Percentiles rank a stretch among this genome's conserved stretches.
Evolutionary conservation across 1,284 basidiomycete genomes (phyloP).

Genomic region (Heterobasidion annosum): DNA sequence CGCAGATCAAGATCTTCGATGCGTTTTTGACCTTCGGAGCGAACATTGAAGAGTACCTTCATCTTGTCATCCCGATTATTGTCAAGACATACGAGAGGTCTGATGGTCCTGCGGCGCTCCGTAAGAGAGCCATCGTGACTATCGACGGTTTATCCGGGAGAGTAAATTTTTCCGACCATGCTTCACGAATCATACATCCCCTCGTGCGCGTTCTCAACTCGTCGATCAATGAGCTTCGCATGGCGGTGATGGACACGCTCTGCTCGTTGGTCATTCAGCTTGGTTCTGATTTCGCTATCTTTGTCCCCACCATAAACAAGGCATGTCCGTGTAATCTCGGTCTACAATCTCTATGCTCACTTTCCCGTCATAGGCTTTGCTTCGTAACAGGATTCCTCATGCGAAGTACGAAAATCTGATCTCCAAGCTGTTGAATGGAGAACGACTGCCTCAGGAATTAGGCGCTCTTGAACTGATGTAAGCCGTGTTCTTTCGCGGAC

Average conservation of each 20-base stretch:
- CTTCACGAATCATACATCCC: slow-evolving; percentile 95
- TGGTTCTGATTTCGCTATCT: slow-evolving; percentile 95
- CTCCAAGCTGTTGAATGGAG: slow-evolving; percentile 85
- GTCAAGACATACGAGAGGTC: slow-evolving; percentile 86
- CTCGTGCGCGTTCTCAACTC: slow-evolving; percentile 81
- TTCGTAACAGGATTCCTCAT: slow-evolving; percentile 79
- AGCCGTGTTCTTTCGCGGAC: slow-evolving; percentile 15
- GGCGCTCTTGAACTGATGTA: slow-evolving; percentile 52
- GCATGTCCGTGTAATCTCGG: slow-evolving; percentile 27
- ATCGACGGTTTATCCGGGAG: slow-evolving; percentile 88
- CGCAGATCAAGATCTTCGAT: slow-evolving; percentile 88
- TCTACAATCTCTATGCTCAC: neutral
- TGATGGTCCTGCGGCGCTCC: slow-evolving; percentile 68
- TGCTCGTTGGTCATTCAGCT: slow-evolving; percentile 91
- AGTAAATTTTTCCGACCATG: slow-evolving; percentile 99
- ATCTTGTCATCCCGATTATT: slow-evolving; percentile 93
- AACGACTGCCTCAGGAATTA: slow-evolving; percentile 77
- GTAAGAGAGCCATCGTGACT: slow-evolving; percentile 87
- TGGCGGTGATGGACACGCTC: slow-evolving; percentile 89
- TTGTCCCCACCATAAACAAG: slow-evolving; percentile 96
- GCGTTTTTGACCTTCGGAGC: slow-evolving; percentile 93
- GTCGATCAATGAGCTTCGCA: slow-evolving; percentile 77
- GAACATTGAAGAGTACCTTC: slow-evolving; percentile 97
- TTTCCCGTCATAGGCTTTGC: slow-evolving; percentile 46
- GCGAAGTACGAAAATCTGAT: slow-evolving; percentile 85